Evolutionary conservation across 2,329 filamentous ascomycete species (phyloP).

Genomic region (Talaromyces sp.): DNA sequence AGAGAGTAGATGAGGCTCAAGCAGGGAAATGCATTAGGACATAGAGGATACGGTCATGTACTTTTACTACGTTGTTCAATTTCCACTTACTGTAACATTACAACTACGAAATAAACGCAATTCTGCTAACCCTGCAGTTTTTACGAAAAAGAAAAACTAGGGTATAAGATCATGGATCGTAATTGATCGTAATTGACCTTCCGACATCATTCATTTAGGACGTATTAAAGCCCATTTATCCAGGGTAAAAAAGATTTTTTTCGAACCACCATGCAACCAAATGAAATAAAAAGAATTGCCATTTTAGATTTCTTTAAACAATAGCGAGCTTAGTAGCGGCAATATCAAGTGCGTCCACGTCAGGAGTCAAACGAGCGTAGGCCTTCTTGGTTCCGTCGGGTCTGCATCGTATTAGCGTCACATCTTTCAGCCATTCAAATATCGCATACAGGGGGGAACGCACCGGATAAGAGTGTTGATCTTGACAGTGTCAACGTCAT

Average conservation of each 20-base stretch:
- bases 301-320: slow-evolving; percentile 62
- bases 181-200: not conserved
- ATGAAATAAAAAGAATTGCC: slow-evolving; percentile 29
- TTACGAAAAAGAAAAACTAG: not conserved
- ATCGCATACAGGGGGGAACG: slow-evolving; percentile 15
- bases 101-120: not conserved
- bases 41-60: slow-evolving; percentile 4
- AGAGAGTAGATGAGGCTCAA: not conserved
- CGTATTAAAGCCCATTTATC: slow-evolving; percentile 1
- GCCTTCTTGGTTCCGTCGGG: slow-evolving; percentile 99
- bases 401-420: slow-evolving; percentile 38
- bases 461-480: slow-evolving; percentile 99
- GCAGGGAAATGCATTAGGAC: not conserved
- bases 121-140: too few relatives aligned
- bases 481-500: slow-evolving; percentile 97
- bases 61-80: slow-evolving; percentile 7
- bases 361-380: slow-evolving; percentile 88
- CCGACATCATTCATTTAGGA: slow-evolving; percentile 10
- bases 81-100: slow-evolving; percentile 4
- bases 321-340: slow-evolving; percentile 98
- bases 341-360: slow-evolving; percentile 98
- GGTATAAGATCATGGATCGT: not conserved
- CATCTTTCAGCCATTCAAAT: slow-evolving; percentile 32
- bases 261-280: slow-evolving; percentile 40
- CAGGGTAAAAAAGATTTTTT: not conserved